Evolutionary conservation across 495 filamentous ascomycete species (phyloP).

Genomic region (Usnea hakonensis): DNA sequence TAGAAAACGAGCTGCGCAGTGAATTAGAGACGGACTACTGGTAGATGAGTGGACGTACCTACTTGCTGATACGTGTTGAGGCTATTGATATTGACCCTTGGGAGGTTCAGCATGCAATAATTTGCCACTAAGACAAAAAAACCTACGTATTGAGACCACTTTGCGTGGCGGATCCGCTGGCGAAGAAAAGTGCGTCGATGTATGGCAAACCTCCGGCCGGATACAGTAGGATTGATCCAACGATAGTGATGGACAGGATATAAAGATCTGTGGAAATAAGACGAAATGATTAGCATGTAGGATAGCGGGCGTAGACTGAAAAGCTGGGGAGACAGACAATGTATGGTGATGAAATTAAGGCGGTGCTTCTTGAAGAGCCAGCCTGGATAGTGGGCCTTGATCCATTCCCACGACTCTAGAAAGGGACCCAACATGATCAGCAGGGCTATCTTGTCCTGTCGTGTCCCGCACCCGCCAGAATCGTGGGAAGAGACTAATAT

Average conservation of each 20-base stretch:
- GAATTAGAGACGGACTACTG: constrained; percentile 2
- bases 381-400: constrained; percentile 41
- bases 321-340: constrained; percentile 49
- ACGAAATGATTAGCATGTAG: neutral
- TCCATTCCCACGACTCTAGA: constrained; percentile 33
- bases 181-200: constrained; percentile 85
- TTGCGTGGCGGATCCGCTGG: constrained; percentile 74
- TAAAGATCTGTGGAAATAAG: constrained; percentile 54
- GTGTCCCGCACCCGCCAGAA: neutral
- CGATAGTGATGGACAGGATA: constrained; percentile 58
- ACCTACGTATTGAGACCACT: constrained; percentile 76
- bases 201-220: constrained; percentile 56
- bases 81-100: constrained; percentile 61
- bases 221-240: constrained; percentile 71
- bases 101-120: constrained; percentile 1
- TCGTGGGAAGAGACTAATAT: neutral
- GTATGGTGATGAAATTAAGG: constrained; percentile 78
- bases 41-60: constrained; percentile 22
- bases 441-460: neutral
- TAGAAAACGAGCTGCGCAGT: constrained; percentile 52
- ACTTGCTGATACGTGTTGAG: constrained; percentile 70
- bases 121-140: neutral
- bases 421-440: constrained; percentile 23
- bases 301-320: neutral
- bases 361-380: constrained; percentile 48